These are phyloP conservation scores for Echinochloa phyllopogon DNA, from an alignment of 176 grass and related monocot genomes.

Conservation along the genomic window DNA sequence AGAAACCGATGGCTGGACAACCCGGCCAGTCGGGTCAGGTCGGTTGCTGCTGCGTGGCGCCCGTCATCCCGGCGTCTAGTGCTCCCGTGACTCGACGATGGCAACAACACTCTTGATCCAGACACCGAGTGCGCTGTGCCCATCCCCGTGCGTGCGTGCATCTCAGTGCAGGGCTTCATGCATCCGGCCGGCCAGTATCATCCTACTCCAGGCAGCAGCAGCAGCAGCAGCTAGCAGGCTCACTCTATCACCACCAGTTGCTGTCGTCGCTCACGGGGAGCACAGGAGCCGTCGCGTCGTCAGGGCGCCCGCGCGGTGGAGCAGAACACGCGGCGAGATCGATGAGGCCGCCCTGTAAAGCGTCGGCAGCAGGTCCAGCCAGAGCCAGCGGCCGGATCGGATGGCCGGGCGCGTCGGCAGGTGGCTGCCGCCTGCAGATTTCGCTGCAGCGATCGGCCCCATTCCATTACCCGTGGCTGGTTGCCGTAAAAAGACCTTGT, in stretches of 20 bases:
- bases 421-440: not conserved
- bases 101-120: not conserved
- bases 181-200: too few relatives aligned
- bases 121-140: not conserved
- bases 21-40: not conserved
- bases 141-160: not conserved
- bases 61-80: not conserved
- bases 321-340: not conserved
- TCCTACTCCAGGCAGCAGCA: too few relatives aligned
- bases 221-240: too few relatives aligned
- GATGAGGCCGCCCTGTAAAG: not conserved
- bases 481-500: not conserved
- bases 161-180: not conserved
- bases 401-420: not conserved
- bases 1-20: not conserved
- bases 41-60: not conserved
- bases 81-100: not conserved
- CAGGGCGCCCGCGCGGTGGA: too few relatives aligned
- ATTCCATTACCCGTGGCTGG: not conserved
- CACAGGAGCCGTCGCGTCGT: too few relatives aligned
- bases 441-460: not conserved
- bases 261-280: too few relatives aligned
- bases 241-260: too few relatives aligned
- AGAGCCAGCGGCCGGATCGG: not conserved
- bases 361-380: not conserved